Evolutionary conservation across 2,329 filamentous ascomycete species (phyloP).

Genomic region (Emmonsiellopsis sp.): DNA sequence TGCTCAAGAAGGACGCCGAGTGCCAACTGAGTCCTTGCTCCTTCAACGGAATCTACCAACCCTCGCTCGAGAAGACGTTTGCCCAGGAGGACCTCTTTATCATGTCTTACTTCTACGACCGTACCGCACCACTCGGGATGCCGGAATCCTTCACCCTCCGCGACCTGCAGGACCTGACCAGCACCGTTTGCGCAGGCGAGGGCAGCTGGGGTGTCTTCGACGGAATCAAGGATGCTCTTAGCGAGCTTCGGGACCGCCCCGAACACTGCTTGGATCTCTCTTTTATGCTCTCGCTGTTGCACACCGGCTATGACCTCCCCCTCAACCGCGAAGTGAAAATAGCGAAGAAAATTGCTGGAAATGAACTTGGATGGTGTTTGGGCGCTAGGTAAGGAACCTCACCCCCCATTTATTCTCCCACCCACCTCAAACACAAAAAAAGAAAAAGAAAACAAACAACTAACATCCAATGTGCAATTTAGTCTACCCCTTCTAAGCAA

Average conservation of each 20-base stretch:
- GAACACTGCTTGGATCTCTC: constrained; percentile 93
- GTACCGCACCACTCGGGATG: constrained; percentile 88
- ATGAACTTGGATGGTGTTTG: constrained; percentile 95
- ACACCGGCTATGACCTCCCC: constrained; percentile 97
- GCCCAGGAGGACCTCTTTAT: constrained; percentile 85
- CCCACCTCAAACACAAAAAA: neutral
- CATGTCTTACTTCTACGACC: constrained; percentile 97
- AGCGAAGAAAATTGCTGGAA: constrained; percentile 96
- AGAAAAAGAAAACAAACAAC: constrained; percentile 10
- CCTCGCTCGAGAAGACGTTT: constrained; percentile 85
- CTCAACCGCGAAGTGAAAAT: constrained; percentile 93
- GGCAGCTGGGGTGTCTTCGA: constrained; percentile 71
- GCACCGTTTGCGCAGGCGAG: constrained; percentile 74
- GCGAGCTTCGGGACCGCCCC: constrained; percentile 70
- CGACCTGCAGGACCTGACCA: constrained; percentile 78
- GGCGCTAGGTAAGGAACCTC: constrained; percentile 67
- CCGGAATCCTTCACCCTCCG: constrained; percentile 91
- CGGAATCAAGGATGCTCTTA: constrained; percentile 64
- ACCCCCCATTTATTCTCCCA: neutral
- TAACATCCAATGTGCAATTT: constrained; percentile 35
- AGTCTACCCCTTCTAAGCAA: constrained; percentile 77
- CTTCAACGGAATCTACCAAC: constrained; percentile 96
- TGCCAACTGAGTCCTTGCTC: constrained; percentile 88
- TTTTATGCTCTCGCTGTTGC: constrained; percentile 87
- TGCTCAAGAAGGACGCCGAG: constrained; percentile 73